Conservation (phyloP, 202 grass and related monocot genomes). For the Setaria italica region DNA sequence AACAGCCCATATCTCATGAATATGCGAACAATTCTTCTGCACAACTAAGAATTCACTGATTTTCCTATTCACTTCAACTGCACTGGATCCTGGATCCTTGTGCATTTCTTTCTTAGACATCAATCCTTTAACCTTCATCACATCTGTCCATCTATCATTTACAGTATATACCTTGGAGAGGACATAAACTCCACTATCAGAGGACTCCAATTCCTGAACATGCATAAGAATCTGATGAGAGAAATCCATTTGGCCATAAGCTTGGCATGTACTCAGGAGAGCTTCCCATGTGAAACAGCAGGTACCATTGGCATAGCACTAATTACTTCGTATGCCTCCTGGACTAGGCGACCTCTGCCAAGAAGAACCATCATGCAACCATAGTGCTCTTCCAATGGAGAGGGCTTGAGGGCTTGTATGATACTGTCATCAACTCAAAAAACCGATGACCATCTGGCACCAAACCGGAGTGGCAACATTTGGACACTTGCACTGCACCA, state of each 20-base stretch:
- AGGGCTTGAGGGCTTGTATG: conserved; percentile 45
- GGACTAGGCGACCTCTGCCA: conserved; percentile 52
- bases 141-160: conserved; percentile 51
- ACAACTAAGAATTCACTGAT: conserved; percentile 54
- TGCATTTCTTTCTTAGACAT: conserved; percentile 46
- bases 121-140: conserved; percentile 43
- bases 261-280: conserved; percentile 55
- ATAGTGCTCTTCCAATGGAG: conserved; percentile 55
- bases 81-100: conserved; percentile 54
- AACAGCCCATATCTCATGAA: conserved; percentile 35
- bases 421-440: conserved; percentile 49
- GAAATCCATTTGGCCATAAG: conserved; percentile 45
- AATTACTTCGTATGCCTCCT: conserved; percentile 55
- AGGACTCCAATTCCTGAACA: conserved; percentile 51
- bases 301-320: conserved; percentile 51
- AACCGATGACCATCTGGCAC: conserved; percentile 47
- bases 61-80: conserved; percentile 53
- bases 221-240: conserved; percentile 46
- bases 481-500: conserved; percentile 52
- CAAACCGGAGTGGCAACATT: conserved; percentile 57
- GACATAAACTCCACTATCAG: conserved; percentile 50
- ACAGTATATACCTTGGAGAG: conserved; percentile 60
- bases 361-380: conserved; percentile 65
- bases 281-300: conserved; percentile 51
- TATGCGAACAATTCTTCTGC: conserved; percentile 39